These are phyloP conservation scores for Juncus effusus DNA, from an alignment of 176 grass and related monocot genomes.

Conservation along the genomic window DNA sequence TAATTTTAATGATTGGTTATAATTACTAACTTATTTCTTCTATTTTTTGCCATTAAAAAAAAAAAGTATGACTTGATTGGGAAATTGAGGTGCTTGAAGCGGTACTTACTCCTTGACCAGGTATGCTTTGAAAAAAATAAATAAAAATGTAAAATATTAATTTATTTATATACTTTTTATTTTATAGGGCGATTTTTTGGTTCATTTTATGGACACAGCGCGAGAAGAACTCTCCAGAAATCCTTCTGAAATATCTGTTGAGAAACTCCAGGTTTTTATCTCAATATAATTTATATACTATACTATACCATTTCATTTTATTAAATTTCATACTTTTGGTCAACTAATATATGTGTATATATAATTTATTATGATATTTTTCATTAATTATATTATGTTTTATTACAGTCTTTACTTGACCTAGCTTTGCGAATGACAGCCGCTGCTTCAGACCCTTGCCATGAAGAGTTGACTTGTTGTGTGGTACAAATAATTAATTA, in stretches of 20 bases:
- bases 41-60: not conserved
- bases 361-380: slow-evolving; percentile 30
- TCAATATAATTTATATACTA: not conserved
- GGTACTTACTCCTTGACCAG: slow-evolving; percentile 91
- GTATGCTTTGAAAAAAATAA: slow-evolving; percentile 35
- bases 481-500: slow-evolving; percentile 51
- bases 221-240: slow-evolving; percentile 87
- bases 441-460: slow-evolving; percentile 83
- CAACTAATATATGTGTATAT: not conserved
- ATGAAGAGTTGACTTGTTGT: slow-evolving; percentile 90
- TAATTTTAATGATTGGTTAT: slow-evolving; percentile 6
- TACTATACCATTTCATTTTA: slow-evolving; percentile 20
- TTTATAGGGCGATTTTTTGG: slow-evolving; percentile 95
- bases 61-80: slow-evolving; percentile 78
- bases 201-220: slow-evolving; percentile 99
- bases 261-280: slow-evolving; percentile 82
- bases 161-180: slow-evolving; percentile 32
- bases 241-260: slow-evolving; percentile 85
- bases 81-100: slow-evolving; percentile 89
- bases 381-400: slow-evolving; percentile 35
- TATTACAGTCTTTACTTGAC: slow-evolving; percentile 83
- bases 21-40: not conserved
- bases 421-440: slow-evolving; percentile 86
- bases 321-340: not conserved
- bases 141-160: slow-evolving; percentile 10